phyloP scores from a whole-genome alignment of 495 filamentous ascomycete genomes.

The Aspergillus carlsbadensis region DNA sequence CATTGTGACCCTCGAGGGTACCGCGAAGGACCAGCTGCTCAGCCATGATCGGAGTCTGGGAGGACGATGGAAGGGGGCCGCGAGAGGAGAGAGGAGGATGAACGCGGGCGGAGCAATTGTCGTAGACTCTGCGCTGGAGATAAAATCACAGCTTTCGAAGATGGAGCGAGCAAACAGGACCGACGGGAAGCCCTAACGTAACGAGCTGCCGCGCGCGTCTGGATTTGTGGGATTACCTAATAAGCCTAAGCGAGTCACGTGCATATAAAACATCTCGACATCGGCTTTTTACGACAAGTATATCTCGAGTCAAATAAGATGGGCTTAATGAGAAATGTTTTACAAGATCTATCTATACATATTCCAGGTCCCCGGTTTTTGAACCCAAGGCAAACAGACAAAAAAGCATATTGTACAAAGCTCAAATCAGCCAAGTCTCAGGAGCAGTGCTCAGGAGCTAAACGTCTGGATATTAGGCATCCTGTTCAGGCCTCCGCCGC shows the following conservation, averaged over 20 bases:
- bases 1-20: slow-evolving; percentile 93
- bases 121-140: slow-evolving; percentile 47
- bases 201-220: slow-evolving; percentile 29
- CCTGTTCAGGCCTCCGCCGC: slow-evolving; percentile 46
- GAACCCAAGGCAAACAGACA: background rate
- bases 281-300: too few species aligned
- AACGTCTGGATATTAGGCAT: slow-evolving; percentile 57
- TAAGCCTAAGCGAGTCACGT: slow-evolving; percentile 41
- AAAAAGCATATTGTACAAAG: slow-evolving; percentile 7
- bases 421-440: background rate
- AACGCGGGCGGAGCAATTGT: slow-evolving; percentile 46
- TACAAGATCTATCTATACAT: background rate
- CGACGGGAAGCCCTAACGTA: slow-evolving; percentile 38
- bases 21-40: slow-evolving; percentile 97
- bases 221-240: slow-evolving; percentile 39
- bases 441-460: slow-evolving; percentile 22
- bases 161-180: slow-evolving; percentile 38
- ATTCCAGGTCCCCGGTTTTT: background rate
- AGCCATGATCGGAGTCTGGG: slow-evolving; percentile 64
- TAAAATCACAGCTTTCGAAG: slow-evolving; percentile 42
- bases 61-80: slow-evolving; percentile 43
- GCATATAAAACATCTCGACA: slow-evolving; percentile 7
- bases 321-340: background rate
- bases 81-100: slow-evolving; percentile 38
- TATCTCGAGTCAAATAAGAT: too few species aligned